Evolutionary conservation across 768 basidiomycete species (phyloP), one percentile per base, ranked within the genome.

Genomic region (Termitomyces sp.): DNA sequence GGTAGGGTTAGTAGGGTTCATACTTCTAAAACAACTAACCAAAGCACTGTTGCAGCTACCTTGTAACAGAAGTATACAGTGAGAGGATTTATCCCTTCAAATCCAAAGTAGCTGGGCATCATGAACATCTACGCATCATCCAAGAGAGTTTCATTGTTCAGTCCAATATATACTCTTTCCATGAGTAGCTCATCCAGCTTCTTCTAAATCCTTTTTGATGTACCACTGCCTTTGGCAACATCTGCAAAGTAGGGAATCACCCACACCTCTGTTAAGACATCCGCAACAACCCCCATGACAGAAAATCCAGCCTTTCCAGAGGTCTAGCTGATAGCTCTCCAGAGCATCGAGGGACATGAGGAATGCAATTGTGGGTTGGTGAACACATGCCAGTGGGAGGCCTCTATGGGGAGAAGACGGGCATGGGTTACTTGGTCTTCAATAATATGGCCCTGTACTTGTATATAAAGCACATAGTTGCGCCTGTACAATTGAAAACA

Each of bases 121-220:
- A 88, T 87, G 70, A 90, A 72, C 75, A 90, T 80, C 86, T 87
- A 92, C 0, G 81, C 78, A 57, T 82, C 83, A 6, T 76, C 70
- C 5, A 86, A 35, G 3, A 52, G 48, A 14, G 59, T 56, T 25
- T 62, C 52, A 4, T 49, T 25, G 7, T 1, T 51, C 6, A n/a
- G 11, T 51, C 37, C 49, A 29, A 51, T n/a, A 25, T 40, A 38
- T 6, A 37, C 49, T 38, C 37, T 38, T 40, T 51, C 49, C 19
- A 9, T 19, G 4, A 51, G 49, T 12, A 51, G 6, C 6, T 38
- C 25, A 23, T 4, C 10, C 23, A 51, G 49, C 25, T 51, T 51
- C 21, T 40, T 23, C 9, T 37, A 25, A 19, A 51, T 40, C 5
- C 23, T 40, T 38, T 40, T 27, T 29, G 37, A 27, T 29, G 12